phyloP scores from a whole-genome alignment of 2,329 filamentous ascomycete genomes.

The Hysterium pulicare region DNA sequence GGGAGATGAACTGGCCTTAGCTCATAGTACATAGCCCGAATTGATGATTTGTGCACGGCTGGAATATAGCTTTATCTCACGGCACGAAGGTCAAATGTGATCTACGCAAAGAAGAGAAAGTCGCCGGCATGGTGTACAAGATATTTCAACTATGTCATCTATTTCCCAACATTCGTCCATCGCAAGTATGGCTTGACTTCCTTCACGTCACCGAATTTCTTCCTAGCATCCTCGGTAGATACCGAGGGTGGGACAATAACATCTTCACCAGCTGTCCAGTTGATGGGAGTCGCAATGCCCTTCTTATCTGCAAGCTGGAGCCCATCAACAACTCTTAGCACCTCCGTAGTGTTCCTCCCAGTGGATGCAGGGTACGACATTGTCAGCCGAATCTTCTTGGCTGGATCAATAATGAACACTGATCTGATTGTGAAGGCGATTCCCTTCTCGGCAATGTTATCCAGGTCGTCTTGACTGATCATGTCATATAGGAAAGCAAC shows the following conservation, averaged over 20 bases:
- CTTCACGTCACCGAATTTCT: constrained; percentile 74
- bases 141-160: too few species aligned
- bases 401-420: constrained; percentile 91
- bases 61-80: too few species aligned
- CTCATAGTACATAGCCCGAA: too few species aligned
- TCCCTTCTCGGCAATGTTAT: constrained; percentile 52
- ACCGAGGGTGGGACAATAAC: constrained; percentile 86
- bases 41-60: too few species aligned
- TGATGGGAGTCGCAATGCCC: constrained; percentile 82
- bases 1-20: too few species aligned
- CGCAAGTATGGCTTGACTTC: constrained; percentile 67
- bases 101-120: too few species aligned
- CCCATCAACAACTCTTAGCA: constrained; percentile 57
- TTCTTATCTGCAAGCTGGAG: constrained; percentile 74
- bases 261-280: constrained; percentile 86
- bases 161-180: constrained; percentile 57
- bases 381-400: constrained; percentile 89
- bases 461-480: constrained; percentile 53
- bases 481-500: constrained; percentile 51
- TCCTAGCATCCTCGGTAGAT: constrained; percentile 79
- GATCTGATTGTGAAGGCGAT: constrained; percentile 92
- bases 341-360: constrained; percentile 60
- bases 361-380: constrained; percentile 91
- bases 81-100: too few species aligned
- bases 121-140: too few species aligned